Conservation (phyloP, 345 rosid genomes). For the Eucalyptus guilfoylei region DNA sequence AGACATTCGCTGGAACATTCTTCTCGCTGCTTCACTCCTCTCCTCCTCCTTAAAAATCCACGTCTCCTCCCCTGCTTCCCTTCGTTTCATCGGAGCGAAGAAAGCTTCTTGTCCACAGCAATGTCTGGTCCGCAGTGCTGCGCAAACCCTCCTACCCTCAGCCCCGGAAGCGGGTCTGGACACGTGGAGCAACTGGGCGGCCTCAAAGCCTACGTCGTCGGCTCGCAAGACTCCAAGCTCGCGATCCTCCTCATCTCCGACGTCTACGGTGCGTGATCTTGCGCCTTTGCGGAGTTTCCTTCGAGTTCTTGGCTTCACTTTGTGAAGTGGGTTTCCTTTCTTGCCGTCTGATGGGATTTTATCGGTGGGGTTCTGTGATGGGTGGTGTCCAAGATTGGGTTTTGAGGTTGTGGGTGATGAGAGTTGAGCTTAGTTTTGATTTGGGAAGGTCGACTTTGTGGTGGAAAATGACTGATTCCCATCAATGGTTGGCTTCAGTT, state of each 20-base stretch:
- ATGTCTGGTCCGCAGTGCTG: slow-evolving; percentile 41
- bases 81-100: no score
- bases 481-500: not conserved
- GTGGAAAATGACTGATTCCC: not conserved
- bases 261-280: slow-evolving; percentile 29
- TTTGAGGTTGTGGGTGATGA: not conserved
- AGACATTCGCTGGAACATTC: not conserved
- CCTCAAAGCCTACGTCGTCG: slow-evolving; percentile 17
- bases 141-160: slow-evolving; percentile 27
- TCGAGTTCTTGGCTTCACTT: not conserved
- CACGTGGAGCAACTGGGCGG: slow-evolving; percentile 18
- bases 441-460: not conserved
- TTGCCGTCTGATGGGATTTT: not conserved
- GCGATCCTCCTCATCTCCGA: slow-evolving; percentile 25
- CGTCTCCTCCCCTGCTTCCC: not conserved
- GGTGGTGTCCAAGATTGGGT: not conserved
- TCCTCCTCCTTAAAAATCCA: rapidly evolving
- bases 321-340: not conserved
- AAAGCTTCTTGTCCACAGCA: not conserved
- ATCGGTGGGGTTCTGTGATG: not conserved
- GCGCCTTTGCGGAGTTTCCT: not conserved
- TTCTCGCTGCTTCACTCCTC: not conserved
- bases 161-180: slow-evolving; percentile 12
- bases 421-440: not conserved
- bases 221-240: slow-evolving; percentile 15